Base-by-base conservation (phyloP, 2,329 filamentous ascomycete genomes). In the Magnaporthiopsis poae region DNA sequence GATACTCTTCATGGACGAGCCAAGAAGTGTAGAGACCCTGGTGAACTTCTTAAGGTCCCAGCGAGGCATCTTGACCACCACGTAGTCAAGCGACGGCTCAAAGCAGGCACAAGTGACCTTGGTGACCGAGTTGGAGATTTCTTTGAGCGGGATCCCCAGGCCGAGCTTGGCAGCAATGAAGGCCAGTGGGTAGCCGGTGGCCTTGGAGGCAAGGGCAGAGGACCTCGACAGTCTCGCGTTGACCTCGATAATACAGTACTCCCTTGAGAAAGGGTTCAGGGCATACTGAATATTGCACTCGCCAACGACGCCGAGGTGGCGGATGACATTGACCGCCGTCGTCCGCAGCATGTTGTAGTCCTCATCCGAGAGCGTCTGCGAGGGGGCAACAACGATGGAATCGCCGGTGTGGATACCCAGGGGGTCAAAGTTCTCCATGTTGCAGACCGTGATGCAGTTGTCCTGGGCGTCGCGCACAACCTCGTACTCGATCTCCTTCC, bases 41-140 rank as follows among this genome's bases (percentile, higher is more conserved):
- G 91, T 96, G 79, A 99, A 99, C 81, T 99, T 99, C 84, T 98
- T 98, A 74, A 99, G 80, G 80, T 99, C 95, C 95, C 95, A 99
- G 72, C 95, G 87, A 62, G 95, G 95, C 82, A 99, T 98, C 86
- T 99, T 99, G 72, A 98, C 94, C 25, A 98, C 95, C 65, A 96
- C 91, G 76, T 99, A 99, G 78, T 99, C 95, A 18, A 99, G 87
- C 18, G 95, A 98, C 31, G 95, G 95, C 81, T 99, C 95, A 77
- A 99, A 99, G 83, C 95, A 98, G 67, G 95, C 95, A 74, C 92
- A 96, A 1, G 95, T 99, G 66, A 90, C 89, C 80, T 95, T 94
- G 66, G 95, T 99, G 67, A 99, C 94, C 0, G 90, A 91, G 82
- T 99, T 99, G 73, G 89, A 90, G 75, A 99, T 96, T 76, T 98